Evolutionary conservation across 1,139 yeast species (phyloP), one percentile per base, ranked within the genome.

Genomic region (Yamadazyma dushanensis): DNA sequence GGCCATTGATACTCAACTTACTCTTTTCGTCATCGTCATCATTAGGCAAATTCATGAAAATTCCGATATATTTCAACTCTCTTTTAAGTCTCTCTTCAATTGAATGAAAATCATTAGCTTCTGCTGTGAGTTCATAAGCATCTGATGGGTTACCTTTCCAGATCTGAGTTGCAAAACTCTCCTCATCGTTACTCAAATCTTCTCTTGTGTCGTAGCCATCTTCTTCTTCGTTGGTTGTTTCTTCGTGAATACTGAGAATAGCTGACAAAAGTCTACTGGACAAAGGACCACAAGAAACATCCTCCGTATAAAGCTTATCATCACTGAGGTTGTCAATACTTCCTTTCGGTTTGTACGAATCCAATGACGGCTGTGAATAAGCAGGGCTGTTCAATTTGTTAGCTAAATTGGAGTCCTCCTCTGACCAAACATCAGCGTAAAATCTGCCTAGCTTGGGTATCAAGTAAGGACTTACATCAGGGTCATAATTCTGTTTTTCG

Each of bases 61-160:
- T 87, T 0, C 98, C 98, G 41, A 92, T 89, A 54, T 85, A 89
- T 48, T 85, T 81, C 49, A 94, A 70, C 57, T 94, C 98, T 29
- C 95, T 71, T 54, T 86, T 84, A 37, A 94, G 64, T 28, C 97
- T 66, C 46, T 92, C 96, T 53, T 92, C 98, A 27, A 92, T 73
- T 0, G 92, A 76, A 33, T 75, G 75, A 57, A 87, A 92, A 53
- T 89, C 96, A 29, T 56, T 61, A 1, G 56, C 49, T 28, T 68
- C 74, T 2, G 70, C 45, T 1, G 59, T 47, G 14, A 59, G 39
- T 36, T 60, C 67, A 45, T 62, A 66, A 26, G 66, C 68, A 15
- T 66, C 26, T 8, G 16, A 8, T 3, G 54, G 57, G 26, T 15
- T 21, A 10, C 17, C 15, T 59, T 57, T 41, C 57, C 58, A 36